A percentile compares a stretch with the other conserved stretches of the same genome.
Evolutionary conservation across 345 rosid genomes (phyloP).

Genomic region (Eucalyptus tenuipes): DNA sequence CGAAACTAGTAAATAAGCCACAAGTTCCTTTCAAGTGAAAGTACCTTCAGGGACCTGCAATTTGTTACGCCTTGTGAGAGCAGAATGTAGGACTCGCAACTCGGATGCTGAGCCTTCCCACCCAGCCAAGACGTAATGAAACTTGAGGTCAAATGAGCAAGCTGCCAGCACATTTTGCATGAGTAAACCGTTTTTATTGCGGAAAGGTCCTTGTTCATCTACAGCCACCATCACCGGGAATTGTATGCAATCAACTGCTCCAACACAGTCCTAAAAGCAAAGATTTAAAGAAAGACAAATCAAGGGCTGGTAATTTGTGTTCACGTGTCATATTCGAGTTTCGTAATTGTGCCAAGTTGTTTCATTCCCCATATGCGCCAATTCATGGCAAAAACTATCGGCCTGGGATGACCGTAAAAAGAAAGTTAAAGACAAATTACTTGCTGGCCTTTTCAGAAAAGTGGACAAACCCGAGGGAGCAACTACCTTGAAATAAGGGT

Average conservation of each 20-base stretch:
- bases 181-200: slow-evolving; percentile 55
- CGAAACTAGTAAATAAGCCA: background rate
- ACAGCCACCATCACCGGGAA: slow-evolving; percentile 86
- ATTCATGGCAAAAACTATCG: background rate
- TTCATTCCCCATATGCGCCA: background rate
- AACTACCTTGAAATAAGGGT: slow-evolving; percentile 70
- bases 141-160: slow-evolving; percentile 72
- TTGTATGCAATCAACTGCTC: slow-evolving; percentile 78
- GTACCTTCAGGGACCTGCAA: slow-evolving; percentile 74
- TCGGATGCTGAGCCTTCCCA: slow-evolving; percentile 98
- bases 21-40: background rate
- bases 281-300: background rate
- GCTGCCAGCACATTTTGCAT: slow-evolving; percentile 82
- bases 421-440: background rate
- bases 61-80: slow-evolving; percentile 58
- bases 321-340: background rate
- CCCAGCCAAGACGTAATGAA: slow-evolving; percentile 82
- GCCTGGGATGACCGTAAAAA: background rate
- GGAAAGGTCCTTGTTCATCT: slow-evolving; percentile 91
- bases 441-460: background rate
- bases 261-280: slow-evolving; percentile 51
- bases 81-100: slow-evolving; percentile 63
- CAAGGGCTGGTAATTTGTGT: background rate
- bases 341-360: background rate
- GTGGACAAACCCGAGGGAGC: background rate